Percentiles rank a stretch among this genome's conserved stretches.
phyloP scores from a whole-genome alignment of 352 stramenopile species.

The Pythium vanterpoolii region DNA sequence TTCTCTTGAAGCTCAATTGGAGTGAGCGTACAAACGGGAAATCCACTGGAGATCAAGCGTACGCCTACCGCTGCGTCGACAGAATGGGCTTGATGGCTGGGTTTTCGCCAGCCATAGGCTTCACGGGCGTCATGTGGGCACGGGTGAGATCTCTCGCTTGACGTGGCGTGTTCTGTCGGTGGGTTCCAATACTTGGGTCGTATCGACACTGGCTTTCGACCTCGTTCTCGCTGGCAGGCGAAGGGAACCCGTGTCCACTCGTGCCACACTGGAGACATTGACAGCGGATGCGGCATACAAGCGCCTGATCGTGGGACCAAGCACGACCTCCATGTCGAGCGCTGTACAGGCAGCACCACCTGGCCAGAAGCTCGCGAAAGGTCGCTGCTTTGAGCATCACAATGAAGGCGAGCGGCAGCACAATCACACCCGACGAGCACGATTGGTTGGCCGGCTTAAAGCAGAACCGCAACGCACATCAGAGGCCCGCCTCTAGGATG shows the following conservation, averaged over 20 bases:
- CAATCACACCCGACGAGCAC: conserved; percentile 22
- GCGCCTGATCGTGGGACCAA: conserved; percentile 28
- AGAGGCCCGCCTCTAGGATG: conserved; percentile 26
- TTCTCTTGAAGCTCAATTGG: too few species aligned
- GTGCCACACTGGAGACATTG: neutral
- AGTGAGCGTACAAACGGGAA: too few species aligned
- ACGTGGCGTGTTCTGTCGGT: too few species aligned
- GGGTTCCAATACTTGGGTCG: too few species aligned
- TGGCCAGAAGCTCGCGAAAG: conserved; percentile 30
- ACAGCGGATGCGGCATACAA: neutral
- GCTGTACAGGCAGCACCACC: conserved; percentile 19
- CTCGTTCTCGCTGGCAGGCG: neutral
- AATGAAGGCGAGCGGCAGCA: conserved; percentile 34
- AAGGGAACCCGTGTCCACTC: too few species aligned
- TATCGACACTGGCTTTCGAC: neutral
- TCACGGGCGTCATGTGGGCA: too few species aligned
- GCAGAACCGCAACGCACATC: conserved; percentile 20
- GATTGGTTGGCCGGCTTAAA: conserved; percentile 28
- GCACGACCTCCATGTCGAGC: conserved; percentile 29
- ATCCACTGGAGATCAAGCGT: too few species aligned
- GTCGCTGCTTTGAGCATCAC: conserved; percentile 21
- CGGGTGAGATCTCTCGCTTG: too few species aligned
- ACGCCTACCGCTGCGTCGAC: too few species aligned
- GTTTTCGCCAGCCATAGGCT: too few species aligned
- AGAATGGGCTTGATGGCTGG: too few species aligned